Base-by-base conservation (phyloP, 2,329 filamentous ascomycete species). In the Sporothrix inflata region DNA sequence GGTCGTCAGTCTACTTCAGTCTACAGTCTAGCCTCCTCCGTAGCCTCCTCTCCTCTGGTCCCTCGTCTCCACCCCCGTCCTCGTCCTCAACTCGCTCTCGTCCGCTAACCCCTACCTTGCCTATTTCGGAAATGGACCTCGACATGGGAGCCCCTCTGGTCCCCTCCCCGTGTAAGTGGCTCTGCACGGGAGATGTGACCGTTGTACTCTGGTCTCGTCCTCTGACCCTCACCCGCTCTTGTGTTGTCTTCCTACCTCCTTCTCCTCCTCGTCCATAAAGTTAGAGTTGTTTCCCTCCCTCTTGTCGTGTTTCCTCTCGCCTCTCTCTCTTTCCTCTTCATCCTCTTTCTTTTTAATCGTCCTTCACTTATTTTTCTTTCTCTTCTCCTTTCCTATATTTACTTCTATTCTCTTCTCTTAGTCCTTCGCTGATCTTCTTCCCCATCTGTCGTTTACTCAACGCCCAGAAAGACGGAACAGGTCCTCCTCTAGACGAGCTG, bases 241-340 rank as follows among this genome's bases (percentile, higher is more conserved):
- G 27, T 21, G 19, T 49, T 14, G 8, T 68, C 19, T 38, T 45
- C n/a, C 21, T 19, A 21, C 3, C 24, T 21, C 24, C 19, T 40
- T n/a, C 53, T 21, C 34, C 6, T 34, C 49, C n/a, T 24, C 30
- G 66, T 57, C 66, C 66, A 70, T 70, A 70, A 70, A 70, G 53
- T n/a, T 16, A 49, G 38, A 57, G 34, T 30, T 42, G 55, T 40
- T 63, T 63, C 55, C 53, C 42, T 51, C 53, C 6, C 51, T 68
- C 42, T 16, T 42, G 9, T 63, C 38, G 60, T 63, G 60, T 63
- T 63, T 63, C n/a, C 61, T 49, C 14, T 49, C 42, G 3, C 16
- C 34, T 69, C 12, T 51, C 24, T 7, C 11, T 21, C 3, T 12
- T 34, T 24, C 34, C 40, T 67, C 49, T 38, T 42, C 60, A 45